Evolutionary conservation across 2,329 filamentous ascomycete genomes (phyloP), one percentile per base, ranked within the genome.

Genomic region (Parascedosporium putredinis): DNA sequence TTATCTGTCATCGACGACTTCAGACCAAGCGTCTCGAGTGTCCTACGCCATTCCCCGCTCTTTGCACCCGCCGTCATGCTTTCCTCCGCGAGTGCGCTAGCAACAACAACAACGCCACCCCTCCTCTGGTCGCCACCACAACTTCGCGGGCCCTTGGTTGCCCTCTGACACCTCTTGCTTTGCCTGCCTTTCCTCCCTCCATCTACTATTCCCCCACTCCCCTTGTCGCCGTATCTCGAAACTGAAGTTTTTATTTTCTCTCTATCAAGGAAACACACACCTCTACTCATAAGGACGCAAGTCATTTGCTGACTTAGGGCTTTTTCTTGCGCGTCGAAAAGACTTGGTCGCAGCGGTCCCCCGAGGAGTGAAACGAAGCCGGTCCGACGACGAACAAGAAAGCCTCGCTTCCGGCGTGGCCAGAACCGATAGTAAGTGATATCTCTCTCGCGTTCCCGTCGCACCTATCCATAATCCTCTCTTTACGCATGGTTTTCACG

Each of bases 331-430:
- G 36, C 43, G 6, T 49, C 48, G 51, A 24, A 52, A 56, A 76
- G 79, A 69, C 67, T 65, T 68, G 66, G 71, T 68, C 64, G 68
- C 68, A 58, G 71, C 66, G 73, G 70, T 63, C 67, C 61, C 82
- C 56, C 82, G 86, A 65, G 85, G 86, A 58, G 71, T 83, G 59
- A 94, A 94, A 73, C 79, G 88, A 66, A 86, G 80, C 73, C 83
- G 85, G 56, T 90, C 88, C 59, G 79, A 86, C 27, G 40, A 29
- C 20, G 40, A 52, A 14, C 42, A 51, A 48, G 31, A 45, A 44
- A 12, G 44, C 20, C 22, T 47, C 47, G 43, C 38, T 22, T 16
- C 51, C 24, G 45, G 31, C 43, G 68, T 68, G 50, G 73, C 79
- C 64, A 82, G 80, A 72, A 78, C 85, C 71, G 81, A 86, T 75